Conservation (phyloP, 208 protist species). For the Acanthamoeba lenticulata region DNA sequence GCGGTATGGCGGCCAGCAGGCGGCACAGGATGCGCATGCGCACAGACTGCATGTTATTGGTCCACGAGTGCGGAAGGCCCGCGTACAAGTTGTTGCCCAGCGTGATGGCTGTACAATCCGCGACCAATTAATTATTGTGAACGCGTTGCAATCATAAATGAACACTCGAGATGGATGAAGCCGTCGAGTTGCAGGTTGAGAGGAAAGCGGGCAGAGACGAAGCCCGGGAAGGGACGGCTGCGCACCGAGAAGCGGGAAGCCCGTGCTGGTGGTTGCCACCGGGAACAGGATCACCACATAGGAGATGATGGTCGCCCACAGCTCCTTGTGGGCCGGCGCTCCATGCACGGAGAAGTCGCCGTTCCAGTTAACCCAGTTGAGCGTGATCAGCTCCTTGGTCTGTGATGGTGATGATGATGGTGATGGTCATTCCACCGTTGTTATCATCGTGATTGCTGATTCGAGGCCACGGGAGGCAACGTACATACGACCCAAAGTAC, state of each 20-base stretch:
- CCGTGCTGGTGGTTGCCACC: background rate
- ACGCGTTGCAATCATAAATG: too few species aligned
- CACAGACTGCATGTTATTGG: background rate
- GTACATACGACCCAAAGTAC: background rate
- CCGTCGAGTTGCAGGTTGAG: too few species aligned
- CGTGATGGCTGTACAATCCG: background rate
- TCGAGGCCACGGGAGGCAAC: background rate
- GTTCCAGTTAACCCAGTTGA: constrained; percentile 4
- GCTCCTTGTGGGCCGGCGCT: background rate
- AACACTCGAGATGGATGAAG: background rate
- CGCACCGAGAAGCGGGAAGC: background rate
- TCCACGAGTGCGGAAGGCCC: background rate
- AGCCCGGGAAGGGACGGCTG: too few species aligned
- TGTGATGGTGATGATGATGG: background rate
- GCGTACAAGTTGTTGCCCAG: constrained; percentile 22
- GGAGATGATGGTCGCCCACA: constrained; percentile 11
- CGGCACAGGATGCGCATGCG: background rate
- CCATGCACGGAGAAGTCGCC: background rate
- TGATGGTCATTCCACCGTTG: too few species aligned
- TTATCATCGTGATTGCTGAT: too few species aligned
- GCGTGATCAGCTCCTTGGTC: background rate
- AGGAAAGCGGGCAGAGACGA: background rate
- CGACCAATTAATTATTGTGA: too few species aligned
- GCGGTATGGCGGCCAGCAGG: background rate
- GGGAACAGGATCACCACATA: constrained; percentile 1